These are phyloP conservation scores for Euphorbia schlechtendalii DNA, from an alignment of 441 rosid species.

Conservation along the genomic window DNA sequence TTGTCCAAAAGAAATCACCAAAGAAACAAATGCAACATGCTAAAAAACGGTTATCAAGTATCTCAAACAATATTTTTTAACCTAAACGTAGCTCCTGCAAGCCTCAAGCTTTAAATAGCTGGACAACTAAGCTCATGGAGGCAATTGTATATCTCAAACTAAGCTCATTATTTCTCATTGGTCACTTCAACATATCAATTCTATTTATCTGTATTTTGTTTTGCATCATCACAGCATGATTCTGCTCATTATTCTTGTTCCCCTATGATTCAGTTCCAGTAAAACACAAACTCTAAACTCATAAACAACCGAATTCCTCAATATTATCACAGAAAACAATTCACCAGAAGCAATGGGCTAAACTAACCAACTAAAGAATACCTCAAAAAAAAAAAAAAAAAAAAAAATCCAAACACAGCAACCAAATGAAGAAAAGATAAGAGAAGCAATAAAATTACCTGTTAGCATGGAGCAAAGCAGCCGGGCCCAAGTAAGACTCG, in stretches of 20 bases:
- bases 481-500: constrained; percentile 89
- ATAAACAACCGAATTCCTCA: neutral
- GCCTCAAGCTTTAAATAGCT: no score
- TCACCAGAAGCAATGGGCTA: neutral
- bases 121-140: no score
- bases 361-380: neutral
- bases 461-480: constrained; percentile 91
- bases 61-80: neutral
- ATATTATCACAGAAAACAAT: neutral
- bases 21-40: neutral
- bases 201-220: neutral
- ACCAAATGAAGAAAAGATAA: neutral
- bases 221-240: no score
- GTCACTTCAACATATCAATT: neutral
- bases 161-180: no score
- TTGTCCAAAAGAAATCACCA: neutral
- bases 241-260: no score
- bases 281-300: neutral
- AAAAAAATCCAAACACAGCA: neutral
- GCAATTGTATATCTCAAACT: no score
- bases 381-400: neutral
- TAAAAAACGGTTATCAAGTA: neutral
- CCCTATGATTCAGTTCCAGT: no score
- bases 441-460: constrained; percentile 44
- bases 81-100: no score